Conservation (phyloP, 805 yeast genomes). For the Vanderwaltozyma verrucispora region DNA sequence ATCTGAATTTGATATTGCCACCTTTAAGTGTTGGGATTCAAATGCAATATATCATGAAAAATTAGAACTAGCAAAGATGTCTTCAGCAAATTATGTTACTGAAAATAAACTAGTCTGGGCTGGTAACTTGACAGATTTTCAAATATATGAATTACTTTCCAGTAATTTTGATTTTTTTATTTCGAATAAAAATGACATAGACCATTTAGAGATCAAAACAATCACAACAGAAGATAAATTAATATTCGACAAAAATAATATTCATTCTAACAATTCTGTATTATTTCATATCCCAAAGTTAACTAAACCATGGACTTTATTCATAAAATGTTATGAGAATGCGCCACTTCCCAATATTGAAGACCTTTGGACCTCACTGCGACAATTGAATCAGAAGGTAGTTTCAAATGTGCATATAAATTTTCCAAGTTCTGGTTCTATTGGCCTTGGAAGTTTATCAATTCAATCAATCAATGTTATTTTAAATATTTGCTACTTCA, state of each 20-base stretch:
- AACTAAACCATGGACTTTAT: conserved; percentile 37
- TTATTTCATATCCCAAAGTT: conserved; percentile 43
- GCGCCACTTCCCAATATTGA: conserved; percentile 41
- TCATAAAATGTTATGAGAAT: conserved; percentile 50
- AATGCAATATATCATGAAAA: conserved; percentile 65
- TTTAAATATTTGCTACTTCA: conserved; percentile 53
- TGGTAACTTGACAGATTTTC: conserved; percentile 73
- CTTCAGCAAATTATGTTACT: conserved; percentile 56
- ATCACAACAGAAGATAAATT: conserved; percentile 33
- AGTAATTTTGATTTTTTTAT: not conserved
- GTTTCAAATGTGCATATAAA: conserved; percentile 28
- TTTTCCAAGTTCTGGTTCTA: conserved; percentile 79
- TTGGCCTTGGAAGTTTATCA: conserved; percentile 66
- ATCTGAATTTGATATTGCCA: conserved; percentile 31
- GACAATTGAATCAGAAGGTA: conserved; percentile 4
- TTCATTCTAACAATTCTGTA: conserved; percentile 17
- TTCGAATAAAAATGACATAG: not conserved
- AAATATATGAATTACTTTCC: conserved; percentile 23
- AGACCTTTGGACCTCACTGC: conserved; percentile 15
- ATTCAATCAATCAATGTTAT: conserved; percentile 55
- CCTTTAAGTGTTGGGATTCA: conserved; percentile 52
- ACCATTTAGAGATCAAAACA: conserved; percentile 14
- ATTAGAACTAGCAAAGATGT: conserved; percentile 75
- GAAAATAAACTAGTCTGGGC: conserved; percentile 48
- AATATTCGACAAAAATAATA: conserved; percentile 10